These are phyloP conservation scores for Ceratocystis ficicola DNA, from an alignment of 2,329 filamentous ascomycete genomes.

Conservation along the genomic window DNA sequence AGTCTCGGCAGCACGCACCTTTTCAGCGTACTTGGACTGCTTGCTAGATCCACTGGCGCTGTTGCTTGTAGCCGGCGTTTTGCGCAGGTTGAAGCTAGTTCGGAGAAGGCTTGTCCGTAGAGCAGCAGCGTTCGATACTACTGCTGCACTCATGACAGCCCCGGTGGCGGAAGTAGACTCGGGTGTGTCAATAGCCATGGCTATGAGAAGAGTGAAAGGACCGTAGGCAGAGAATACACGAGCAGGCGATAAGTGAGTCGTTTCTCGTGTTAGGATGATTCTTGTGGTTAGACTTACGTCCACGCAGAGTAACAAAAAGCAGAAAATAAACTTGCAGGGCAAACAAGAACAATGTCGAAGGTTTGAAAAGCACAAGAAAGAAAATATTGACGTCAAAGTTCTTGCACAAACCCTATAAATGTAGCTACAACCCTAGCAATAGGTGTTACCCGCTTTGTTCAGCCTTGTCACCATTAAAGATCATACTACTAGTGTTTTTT, in stretches of 20 bases:
- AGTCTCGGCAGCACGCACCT: slow-evolving; percentile 12
- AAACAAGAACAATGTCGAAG: not conserved
- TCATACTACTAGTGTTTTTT: not conserved
- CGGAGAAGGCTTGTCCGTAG: slow-evolving; percentile 8
- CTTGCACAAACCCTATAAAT: not conserved
- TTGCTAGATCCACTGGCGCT: not conserved
- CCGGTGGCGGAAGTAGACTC: not conserved
- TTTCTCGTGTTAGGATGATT: not conserved
- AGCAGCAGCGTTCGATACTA: slow-evolving; percentile 11
- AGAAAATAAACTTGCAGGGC: not conserved
- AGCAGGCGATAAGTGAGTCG: no score
- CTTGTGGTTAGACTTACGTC: not conserved
- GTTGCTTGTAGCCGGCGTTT: not conserved
- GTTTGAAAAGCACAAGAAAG: not conserved
- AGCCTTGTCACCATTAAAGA: not conserved
- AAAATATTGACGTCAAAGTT: slow-evolving; percentile 2
- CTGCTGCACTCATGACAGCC: not conserved
- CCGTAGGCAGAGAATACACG: not conserved
- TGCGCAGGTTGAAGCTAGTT: slow-evolving; percentile 10
- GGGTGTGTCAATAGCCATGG: not conserved
- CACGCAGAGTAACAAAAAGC: not conserved
- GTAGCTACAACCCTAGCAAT: not conserved
- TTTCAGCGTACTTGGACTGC: slow-evolving; percentile 15
- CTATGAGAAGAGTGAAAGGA: not conserved
- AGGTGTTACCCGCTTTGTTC: not conserved